Evolutionary conservation across 495 filamentous ascomycete genomes (phyloP).

Genomic region (Neurospora discreta): DNA sequence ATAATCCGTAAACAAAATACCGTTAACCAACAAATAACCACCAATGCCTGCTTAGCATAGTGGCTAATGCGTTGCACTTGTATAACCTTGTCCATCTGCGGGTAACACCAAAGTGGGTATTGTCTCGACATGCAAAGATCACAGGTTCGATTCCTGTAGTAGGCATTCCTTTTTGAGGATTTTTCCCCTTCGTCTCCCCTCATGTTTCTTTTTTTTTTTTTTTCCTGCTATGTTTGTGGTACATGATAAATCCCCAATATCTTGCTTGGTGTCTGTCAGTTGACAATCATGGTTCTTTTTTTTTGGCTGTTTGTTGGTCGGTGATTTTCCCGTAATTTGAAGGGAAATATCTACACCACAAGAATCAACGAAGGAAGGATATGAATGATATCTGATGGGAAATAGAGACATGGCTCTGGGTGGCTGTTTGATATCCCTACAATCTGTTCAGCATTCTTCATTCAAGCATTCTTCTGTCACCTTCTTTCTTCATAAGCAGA

Average conservation of each 20-base stretch:
- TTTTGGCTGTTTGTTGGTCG: no score
- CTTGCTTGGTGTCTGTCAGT: neutral
- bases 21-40: neutral
- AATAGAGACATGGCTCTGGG: no score
- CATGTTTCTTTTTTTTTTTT: neutral
- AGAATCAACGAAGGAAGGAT: no score
- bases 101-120: neutral
- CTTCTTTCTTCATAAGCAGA: no score
- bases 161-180: conserved; percentile 4
- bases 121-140: conserved; percentile 18
- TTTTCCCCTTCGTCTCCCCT: neutral
- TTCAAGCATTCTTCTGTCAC: no score
- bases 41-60: conserved; percentile 19
- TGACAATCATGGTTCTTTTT: no score
- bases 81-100: conserved; percentile 10
- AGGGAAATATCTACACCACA: no score
- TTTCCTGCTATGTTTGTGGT: neutral
- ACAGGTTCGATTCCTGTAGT: conserved; percentile 23
- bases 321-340: no score
- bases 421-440: no score
- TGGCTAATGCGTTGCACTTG: conserved; percentile 26
- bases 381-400: no score
- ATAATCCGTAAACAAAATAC: neutral
- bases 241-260: no score
- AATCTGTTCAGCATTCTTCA: no score